A percentile compares a stretch with the other conserved stretches of the same genome.
These are phyloP conservation scores for Leccinellum luteum DNA, from an alignment of 768 basidiomycete species.

Conservation along the genomic window DNA sequence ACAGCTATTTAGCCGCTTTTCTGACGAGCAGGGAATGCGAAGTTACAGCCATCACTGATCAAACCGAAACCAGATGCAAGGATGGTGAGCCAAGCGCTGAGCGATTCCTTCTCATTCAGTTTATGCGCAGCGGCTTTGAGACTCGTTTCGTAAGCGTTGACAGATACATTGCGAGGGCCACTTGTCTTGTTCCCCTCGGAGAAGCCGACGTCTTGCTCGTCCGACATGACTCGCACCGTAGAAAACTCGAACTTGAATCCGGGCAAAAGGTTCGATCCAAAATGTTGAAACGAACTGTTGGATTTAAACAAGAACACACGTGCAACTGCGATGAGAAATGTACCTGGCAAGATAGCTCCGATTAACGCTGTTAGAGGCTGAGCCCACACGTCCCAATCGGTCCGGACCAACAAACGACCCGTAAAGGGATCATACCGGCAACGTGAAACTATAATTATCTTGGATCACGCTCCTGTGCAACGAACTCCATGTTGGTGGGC, in stretches of 20 bases:
- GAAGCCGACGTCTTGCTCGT: conserved; percentile 14
- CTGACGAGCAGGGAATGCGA: not conserved
- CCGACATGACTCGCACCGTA: conserved; percentile 18
- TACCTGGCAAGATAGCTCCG: not conserved
- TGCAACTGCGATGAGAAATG: conserved; percentile 8
- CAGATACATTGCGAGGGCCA: conserved; percentile 17
- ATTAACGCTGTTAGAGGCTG: conserved; percentile 4
- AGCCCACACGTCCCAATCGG: not conserved
- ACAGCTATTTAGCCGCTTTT: conserved; percentile 3
- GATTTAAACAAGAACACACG: conserved; percentile 30
- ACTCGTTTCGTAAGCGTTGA: conserved; percentile 22
- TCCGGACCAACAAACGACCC: not conserved
- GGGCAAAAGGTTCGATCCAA: not conserved
- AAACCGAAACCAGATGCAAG: conserved; percentile 62
- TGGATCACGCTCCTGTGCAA: not conserved
- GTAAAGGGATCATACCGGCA: conserved; percentile 4
- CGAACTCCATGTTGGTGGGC: not conserved
- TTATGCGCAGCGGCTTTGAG: conserved; percentile 23
- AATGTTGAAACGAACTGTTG: not conserved
- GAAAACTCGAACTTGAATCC: not conserved
- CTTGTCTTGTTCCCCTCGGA: conserved; percentile 8
- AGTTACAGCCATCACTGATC: conserved; percentile 59
- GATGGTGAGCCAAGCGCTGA: conserved; percentile 65
- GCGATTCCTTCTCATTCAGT: conserved; percentile 37
- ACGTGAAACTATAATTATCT: not conserved